Conservation (phyloP, 75 land plant genomes). For the Chamaecyparis obtusa region DNA sequence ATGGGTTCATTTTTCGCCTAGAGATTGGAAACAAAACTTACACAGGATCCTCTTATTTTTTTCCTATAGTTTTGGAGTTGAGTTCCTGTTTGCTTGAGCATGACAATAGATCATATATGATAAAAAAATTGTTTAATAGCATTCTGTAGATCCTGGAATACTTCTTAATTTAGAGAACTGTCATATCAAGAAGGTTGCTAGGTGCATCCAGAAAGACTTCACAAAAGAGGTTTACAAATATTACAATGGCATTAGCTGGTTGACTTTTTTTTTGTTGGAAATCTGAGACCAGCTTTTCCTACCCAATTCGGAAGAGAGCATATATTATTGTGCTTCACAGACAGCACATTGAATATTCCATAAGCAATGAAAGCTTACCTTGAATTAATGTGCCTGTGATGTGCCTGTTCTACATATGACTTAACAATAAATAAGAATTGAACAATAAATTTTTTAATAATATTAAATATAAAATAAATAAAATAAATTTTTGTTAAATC, state of each 20-base stretch:
- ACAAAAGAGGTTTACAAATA: background rate
- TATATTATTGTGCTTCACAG: background rate
- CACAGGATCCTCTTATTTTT: background rate
- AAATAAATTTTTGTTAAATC: too few relatives aligned
- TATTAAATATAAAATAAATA: too few relatives aligned
- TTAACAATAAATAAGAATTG: too few relatives aligned
- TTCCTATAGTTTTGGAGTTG: background rate
- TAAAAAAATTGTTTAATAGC: background rate
- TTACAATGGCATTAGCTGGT: background rate
- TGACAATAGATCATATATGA: background rate
- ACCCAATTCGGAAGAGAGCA: background rate
- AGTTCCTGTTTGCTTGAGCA: background rate
- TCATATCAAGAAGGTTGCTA: background rate
- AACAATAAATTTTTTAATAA: too few relatives aligned
- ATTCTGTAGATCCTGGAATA: background rate
- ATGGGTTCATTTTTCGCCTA: background rate
- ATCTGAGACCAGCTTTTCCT: background rate
- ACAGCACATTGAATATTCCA: background rate
- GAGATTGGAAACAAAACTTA: background rate
- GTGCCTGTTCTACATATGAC: too few relatives aligned
- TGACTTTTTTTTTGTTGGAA: background rate
- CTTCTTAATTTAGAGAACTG: background rate
- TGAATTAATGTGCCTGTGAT: too few relatives aligned
- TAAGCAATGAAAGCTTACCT: background rate
- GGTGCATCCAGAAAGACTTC: background rate